phyloP scores from a whole-genome alignment of 208 protist species.

The Wallacemonas rigidus region DNA sequence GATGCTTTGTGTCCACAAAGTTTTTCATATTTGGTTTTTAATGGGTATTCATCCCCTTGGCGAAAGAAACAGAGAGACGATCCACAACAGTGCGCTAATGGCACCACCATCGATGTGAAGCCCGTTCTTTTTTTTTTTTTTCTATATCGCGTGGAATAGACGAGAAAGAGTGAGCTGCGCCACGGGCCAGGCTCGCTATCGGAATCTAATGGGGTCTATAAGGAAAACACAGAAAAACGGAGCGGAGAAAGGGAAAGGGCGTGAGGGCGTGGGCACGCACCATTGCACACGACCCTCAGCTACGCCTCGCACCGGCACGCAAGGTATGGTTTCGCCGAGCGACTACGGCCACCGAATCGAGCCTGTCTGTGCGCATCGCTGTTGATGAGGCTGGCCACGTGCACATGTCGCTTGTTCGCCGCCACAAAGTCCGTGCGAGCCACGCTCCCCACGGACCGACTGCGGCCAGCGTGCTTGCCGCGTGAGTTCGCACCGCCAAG shows the following conservation, averaged over 20 bases:
- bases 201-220: no score
- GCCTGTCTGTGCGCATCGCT: conserved; percentile 20
- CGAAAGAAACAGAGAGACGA: no score
- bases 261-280: no score
- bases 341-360: background rate
- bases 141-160: no score
- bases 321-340: background rate
- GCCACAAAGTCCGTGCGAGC: conserved; percentile 24
- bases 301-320: background rate
- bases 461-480: background rate
- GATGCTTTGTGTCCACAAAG: no score
- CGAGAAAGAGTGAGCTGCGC: no score
- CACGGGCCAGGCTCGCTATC: no score
- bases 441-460: conserved; percentile 8
- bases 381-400: conserved; percentile 55
- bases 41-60: no score
- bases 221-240: background rate
- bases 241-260: background rate
- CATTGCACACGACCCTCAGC: background rate
- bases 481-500: background rate
- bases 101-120: no score
- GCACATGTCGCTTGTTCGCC: conserved; percentile 56
- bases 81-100: no score
- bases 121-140: no score
- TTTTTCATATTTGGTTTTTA: no score